phyloP scores from a whole-genome alignment of 306 rosid genomes.

The Phaseolus lunatus region DNA sequence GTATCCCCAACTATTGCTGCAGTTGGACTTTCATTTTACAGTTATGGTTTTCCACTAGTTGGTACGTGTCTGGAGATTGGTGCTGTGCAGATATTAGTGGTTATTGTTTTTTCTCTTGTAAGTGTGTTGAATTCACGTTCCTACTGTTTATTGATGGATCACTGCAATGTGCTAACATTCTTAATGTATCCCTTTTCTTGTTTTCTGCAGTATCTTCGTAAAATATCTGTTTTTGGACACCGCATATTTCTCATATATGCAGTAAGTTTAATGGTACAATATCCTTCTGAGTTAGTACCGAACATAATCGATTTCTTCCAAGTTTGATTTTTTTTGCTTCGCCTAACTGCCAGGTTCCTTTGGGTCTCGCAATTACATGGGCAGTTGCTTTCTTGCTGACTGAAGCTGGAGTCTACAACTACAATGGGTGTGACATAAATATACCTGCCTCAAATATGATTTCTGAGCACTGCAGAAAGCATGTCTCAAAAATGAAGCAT shows the following conservation, averaged over 20 bases:
- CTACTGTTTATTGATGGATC: slow-evolving; percentile 8
- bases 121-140: slow-evolving; percentile 52
- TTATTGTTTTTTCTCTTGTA: slow-evolving; percentile 88
- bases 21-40: slow-evolving; percentile 96
- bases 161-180: slow-evolving; percentile 26
- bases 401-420: slow-evolving; percentile 85
- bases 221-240: slow-evolving; percentile 91
- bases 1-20: slow-evolving; percentile 99
- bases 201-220: slow-evolving; percentile 84
- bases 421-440: slow-evolving; percentile 89
- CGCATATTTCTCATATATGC: slow-evolving; percentile 94
- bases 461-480: slow-evolving; percentile 93
- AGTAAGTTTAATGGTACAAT: slow-evolving; percentile 60
- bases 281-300: slow-evolving; percentile 7
- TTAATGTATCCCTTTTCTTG: slow-evolving; percentile 34
- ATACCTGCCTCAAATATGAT: slow-evolving; percentile 89
- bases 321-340: slow-evolving; percentile 40
- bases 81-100: slow-evolving; percentile 85
- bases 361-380: slow-evolving; percentile 97
- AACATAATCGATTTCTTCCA: slow-evolving; percentile 24
- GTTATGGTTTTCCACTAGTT: slow-evolving; percentile 90
- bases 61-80: slow-evolving; percentile 98
- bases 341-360: slow-evolving; percentile 79
- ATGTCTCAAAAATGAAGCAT: slow-evolving; percentile 89
- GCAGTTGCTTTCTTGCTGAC: slow-evolving; percentile 88